Conservation (phyloP, 2,329 filamentous ascomycete genomes). For the Stylonectria norvegica region DNA sequence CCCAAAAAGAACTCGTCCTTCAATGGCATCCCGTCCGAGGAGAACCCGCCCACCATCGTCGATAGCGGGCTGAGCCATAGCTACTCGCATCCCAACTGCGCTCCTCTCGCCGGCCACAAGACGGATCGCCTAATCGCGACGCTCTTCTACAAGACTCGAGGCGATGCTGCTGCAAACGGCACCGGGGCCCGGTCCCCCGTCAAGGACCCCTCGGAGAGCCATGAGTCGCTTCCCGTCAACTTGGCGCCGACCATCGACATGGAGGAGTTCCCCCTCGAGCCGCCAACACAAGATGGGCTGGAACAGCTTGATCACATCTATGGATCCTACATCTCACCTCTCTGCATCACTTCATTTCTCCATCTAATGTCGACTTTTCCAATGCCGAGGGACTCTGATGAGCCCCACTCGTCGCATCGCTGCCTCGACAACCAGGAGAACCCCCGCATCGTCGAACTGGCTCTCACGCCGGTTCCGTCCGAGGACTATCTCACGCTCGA, state of each 20-base stretch:
- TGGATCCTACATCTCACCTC: slow-evolving; percentile 61
- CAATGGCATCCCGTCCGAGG: slow-evolving; percentile 58
- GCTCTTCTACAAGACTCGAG: slow-evolving; percentile 56
- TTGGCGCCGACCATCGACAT: slow-evolving; percentile 57
- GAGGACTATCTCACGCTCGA: slow-evolving; percentile 62
- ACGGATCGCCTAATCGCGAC: slow-evolving; percentile 58
- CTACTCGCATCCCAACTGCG: slow-evolving; percentile 62
- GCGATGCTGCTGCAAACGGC: slow-evolving; percentile 17
- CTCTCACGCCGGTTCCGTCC: slow-evolving; percentile 58
- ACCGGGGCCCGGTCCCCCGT: slow-evolving; percentile 22
- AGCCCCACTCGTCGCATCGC: slow-evolving; percentile 59
- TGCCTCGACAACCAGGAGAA: slow-evolving; percentile 59
- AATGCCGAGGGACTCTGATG: slow-evolving; percentile 47
- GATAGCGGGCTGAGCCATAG: slow-evolving; percentile 61
- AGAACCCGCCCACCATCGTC: slow-evolving; percentile 57
- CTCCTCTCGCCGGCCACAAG: slow-evolving; percentile 45
- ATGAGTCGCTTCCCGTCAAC: slow-evolving; percentile 45
- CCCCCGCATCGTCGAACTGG: slow-evolving; percentile 64
- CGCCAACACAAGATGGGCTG: slow-evolving; percentile 49
- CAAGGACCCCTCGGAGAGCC: slow-evolving; percentile 29
- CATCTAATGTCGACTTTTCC: slow-evolving; percentile 64
- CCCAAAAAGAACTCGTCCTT: slow-evolving; percentile 47
- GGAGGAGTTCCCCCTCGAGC: slow-evolving; percentile 58
- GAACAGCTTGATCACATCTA: slow-evolving; percentile 63
- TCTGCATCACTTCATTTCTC: slow-evolving; percentile 64